A percentile compares a stretch with the other conserved stretches of the same genome.
Conservation (phyloP, 306 rosid genomes). For the Trifolium subterraneum region DNA sequence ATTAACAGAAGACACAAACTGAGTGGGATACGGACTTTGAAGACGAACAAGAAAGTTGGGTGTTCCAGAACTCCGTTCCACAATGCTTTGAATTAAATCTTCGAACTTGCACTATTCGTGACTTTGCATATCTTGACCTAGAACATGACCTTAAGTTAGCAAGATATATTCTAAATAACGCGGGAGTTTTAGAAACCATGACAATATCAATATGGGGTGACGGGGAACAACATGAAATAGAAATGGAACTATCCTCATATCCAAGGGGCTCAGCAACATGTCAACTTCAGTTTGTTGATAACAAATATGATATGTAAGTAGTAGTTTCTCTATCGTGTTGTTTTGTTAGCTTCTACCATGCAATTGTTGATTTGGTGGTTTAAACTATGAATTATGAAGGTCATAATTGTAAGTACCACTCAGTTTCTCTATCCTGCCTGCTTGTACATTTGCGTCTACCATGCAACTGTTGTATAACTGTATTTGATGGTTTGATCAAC, state of each 20-base stretch:
- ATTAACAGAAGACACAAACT: neutral
- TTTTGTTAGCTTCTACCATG: no score
- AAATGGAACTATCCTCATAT: neutral
- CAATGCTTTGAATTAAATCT: constrained; percentile 14
- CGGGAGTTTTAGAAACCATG: neutral
- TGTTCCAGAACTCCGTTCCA: neutral
- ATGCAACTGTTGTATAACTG: neutral
- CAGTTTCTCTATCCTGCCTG: neutral
- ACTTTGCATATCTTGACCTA: neutral
- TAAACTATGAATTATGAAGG: no score
- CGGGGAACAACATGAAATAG: neutral
- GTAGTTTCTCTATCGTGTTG: neutral
- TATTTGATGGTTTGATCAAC: neutral
- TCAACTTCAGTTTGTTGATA: neutral
- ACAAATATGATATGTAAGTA: neutral
- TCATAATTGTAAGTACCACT: neutral
- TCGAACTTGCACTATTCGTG: neutral
- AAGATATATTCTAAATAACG: constrained; percentile 24
- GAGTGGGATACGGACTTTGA: neutral
- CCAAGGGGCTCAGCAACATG: neutral
- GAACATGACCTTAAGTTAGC: neutral
- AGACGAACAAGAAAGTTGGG: neutral
- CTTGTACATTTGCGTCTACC: neutral
- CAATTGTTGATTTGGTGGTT: no score
- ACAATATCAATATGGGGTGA: neutral